Percentiles rank a stretch among this genome's conserved stretches.
These are phyloP conservation scores for Brassica cretica DNA, from an alignment of 345 rosid genomes.

Conservation along the genomic window DNA sequence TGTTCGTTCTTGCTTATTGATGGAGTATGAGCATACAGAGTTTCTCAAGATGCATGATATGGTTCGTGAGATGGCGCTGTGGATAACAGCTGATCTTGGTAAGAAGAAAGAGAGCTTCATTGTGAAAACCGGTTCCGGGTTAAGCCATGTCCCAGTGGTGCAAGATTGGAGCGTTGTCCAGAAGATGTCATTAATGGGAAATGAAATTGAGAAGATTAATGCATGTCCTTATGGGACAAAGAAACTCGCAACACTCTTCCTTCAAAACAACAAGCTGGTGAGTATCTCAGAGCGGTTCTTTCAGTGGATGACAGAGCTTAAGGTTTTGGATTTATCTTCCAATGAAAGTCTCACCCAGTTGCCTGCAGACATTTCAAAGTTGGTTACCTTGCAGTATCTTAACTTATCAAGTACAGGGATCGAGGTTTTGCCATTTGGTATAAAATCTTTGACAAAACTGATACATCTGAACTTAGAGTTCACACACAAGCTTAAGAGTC, in stretches of 20 bases:
- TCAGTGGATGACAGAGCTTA: slow-evolving; percentile 5
- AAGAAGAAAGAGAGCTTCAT: background rate
- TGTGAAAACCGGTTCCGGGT: background rate
- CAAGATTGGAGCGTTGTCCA: background rate
- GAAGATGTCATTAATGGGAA: background rate
- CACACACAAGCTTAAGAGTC: background rate
- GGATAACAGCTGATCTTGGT: background rate
- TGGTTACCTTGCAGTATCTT: background rate
- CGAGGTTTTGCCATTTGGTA: background rate
- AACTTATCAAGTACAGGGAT: background rate
- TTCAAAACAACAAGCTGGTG: background rate
- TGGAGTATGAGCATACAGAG: background rate
- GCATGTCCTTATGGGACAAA: background rate
- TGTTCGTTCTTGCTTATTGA: background rate
- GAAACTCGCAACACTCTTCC: background rate
- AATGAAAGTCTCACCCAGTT: background rate
- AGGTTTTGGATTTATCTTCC: background rate
- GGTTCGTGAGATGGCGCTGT: background rate
- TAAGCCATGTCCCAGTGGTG: background rate
- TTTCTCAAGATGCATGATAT: background rate
- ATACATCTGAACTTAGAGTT: background rate
- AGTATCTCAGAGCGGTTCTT: background rate
- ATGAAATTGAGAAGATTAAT: background rate
- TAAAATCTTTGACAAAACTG: background rate
- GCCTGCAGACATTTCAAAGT: background rate